Evolutionary conservation across 495 filamentous ascomycete genomes (phyloP).

Genomic region (Aspergillus saccharolyticus): DNA sequence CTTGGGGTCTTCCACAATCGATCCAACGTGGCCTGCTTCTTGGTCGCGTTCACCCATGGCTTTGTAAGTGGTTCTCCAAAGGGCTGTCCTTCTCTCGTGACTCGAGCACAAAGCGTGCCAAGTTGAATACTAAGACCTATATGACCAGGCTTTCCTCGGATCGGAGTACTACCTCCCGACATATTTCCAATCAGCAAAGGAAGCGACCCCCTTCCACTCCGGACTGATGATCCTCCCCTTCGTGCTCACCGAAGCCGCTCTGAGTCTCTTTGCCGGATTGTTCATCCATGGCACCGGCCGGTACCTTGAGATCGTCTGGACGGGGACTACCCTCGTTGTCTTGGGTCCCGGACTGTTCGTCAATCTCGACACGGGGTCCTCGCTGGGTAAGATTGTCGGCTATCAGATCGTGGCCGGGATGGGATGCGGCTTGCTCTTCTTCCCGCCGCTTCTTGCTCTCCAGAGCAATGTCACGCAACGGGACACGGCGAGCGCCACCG

Average conservation of each 20-base stretch:
- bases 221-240: constrained; percentile 51
- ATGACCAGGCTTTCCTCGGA: constrained; percentile 41
- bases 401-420: constrained; percentile 62
- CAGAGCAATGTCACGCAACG: constrained; percentile 63
- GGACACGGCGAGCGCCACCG: constrained; percentile 73
- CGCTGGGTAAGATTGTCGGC: constrained; percentile 39
- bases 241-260: constrained; percentile 44
- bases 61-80: constrained; percentile 37
- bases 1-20: constrained; percentile 55
- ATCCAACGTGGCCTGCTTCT: constrained; percentile 55
- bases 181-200: constrained; percentile 51
- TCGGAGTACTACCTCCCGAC: constrained; percentile 56
- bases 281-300: constrained; percentile 57
- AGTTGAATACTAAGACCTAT: neutral
- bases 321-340: constrained; percentile 40
- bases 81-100: neutral
- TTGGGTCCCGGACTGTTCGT: constrained; percentile 53
- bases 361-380: constrained; percentile 32
- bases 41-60: constrained; percentile 49
- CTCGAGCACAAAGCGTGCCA: no score
- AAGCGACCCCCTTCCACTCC: constrained; percentile 46
- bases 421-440: constrained; percentile 44
- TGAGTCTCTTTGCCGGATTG: constrained; percentile 45
- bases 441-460: constrained; percentile 70
- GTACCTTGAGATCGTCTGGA: constrained; percentile 53